phyloP scores from a whole-genome alignment of 2,329 filamentous ascomycete species.

The Aspergillus tamarii region DNA sequence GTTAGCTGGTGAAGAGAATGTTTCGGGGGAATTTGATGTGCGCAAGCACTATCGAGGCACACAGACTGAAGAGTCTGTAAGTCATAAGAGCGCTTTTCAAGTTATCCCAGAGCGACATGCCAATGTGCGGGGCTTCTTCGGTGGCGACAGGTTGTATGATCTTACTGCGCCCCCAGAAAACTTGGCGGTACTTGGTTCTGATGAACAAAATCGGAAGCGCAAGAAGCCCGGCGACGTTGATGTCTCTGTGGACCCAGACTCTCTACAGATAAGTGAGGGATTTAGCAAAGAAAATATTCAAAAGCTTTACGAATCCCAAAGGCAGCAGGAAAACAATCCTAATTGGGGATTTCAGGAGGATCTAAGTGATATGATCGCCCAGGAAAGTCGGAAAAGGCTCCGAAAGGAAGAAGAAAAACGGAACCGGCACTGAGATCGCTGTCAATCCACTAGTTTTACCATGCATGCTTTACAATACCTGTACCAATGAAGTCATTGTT shows the following conservation, averaged over 20 bases:
- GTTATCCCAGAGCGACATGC: constrained; percentile 88
- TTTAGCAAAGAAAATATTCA: constrained; percentile 83
- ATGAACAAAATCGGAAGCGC: constrained; percentile 76
- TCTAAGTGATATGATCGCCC: constrained; percentile 91
- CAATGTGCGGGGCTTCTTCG: constrained; percentile 89
- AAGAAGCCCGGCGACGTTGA: constrained; percentile 98
- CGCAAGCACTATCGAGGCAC: constrained; percentile 83
- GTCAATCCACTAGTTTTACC: not conserved
- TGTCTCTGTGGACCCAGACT: constrained; percentile 85
- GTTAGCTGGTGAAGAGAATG: constrained; percentile 72
- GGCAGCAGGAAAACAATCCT: constrained; percentile 66
- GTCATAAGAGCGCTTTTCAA: constrained; percentile 80
- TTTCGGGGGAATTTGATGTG: constrained; percentile 86
- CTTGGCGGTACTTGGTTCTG: constrained; percentile 76
- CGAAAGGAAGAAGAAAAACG: constrained; percentile 83
- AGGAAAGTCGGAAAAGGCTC: constrained; percentile 86
- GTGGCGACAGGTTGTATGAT: constrained; percentile 91
- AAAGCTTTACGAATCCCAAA: constrained; percentile 75
- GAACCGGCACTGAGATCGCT: constrained; percentile 53
- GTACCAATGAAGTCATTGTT: not conserved
- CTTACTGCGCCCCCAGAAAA: constrained; percentile 64
- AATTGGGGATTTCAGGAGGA: constrained; percentile 85
- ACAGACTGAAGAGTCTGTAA: constrained; percentile 79
- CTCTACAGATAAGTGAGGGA: constrained; percentile 72
- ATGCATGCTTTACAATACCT: not conserved